Evolutionary conservation across 2,329 filamentous ascomycete genomes (phyloP).

Genomic region (Fusarium equiseti): DNA sequence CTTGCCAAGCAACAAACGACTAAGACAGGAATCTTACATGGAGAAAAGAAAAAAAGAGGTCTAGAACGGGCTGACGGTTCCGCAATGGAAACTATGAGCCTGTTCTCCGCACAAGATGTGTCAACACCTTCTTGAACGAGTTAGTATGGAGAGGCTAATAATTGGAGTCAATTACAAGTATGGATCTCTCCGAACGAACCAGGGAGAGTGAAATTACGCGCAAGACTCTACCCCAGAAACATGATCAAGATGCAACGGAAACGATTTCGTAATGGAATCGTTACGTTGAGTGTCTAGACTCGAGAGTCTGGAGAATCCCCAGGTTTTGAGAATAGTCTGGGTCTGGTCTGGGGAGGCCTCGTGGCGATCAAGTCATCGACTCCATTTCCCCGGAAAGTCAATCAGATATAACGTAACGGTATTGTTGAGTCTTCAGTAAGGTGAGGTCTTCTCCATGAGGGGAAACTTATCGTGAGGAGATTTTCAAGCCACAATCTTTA

Average conservation of each 20-base stretch:
- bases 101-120: conserved; percentile 35
- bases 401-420: conserved; percentile 19
- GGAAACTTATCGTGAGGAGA: conserved; percentile 35
- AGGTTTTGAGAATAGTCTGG: conserved; percentile 6
- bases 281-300: conserved; percentile 29
- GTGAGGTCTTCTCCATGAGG: conserved; percentile 20
- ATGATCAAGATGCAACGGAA: conserved; percentile 27
- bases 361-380: conserved; percentile 19
- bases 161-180: conserved; percentile 35
- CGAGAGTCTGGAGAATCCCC: conserved; percentile 38
- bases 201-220: conserved; percentile 27
- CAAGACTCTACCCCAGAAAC: conserved; percentile 30
- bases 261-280: conserved; percentile 42
- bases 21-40: conserved; percentile 1
- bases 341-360: conserved; percentile 27
- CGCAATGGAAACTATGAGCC: conserved; percentile 32
- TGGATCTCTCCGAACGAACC: conserved; percentile 30
- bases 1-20: not conserved
- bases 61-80: conserved; percentile 36
- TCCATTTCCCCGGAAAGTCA: conserved; percentile 42
- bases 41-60: conserved; percentile 21
- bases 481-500: conserved; percentile 22
- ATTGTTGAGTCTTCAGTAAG: conserved; percentile 17
- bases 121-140: conserved; percentile 34
- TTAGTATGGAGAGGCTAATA: conserved; percentile 35